A percentile compares a stretch with the other conserved stretches of the same genome.
Evolutionary conservation across 345 rosid genomes (phyloP).

Genomic region (Syzygium aromaticum): DNA sequence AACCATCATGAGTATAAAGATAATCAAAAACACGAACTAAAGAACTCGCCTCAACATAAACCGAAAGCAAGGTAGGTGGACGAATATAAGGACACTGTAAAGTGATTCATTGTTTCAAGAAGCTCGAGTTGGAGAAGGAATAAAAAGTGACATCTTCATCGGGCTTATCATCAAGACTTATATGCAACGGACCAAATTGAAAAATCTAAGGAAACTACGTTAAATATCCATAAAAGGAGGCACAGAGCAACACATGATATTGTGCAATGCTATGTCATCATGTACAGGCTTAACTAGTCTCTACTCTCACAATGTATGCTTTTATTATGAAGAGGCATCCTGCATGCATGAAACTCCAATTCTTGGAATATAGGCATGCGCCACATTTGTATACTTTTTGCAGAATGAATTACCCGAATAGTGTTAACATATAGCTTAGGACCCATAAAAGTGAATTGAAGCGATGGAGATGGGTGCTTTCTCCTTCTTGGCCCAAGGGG

Average conservation of each 20-base stretch:
- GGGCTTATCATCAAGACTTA: neutral
- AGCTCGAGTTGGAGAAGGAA: neutral
- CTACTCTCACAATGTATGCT: neutral
- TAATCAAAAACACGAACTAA: neutral
- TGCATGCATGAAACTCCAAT: neutral
- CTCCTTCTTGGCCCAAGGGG: slow-evolving; percentile 70
- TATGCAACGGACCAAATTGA: neutral
- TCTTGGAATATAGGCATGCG: neutral
- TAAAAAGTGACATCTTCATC: neutral
- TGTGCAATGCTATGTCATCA: neutral
- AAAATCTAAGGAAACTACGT: neutral
- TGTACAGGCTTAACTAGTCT: neutral
- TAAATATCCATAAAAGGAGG: neutral
- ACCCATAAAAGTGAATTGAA: slow-evolving; percentile 82
- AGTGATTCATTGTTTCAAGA: neutral
- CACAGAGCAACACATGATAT: neutral
- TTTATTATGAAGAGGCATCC: neutral
- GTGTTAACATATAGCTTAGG: slow-evolving; percentile 88
- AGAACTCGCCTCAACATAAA: neutral
- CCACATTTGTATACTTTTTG: neutral
- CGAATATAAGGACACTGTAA: neutral
- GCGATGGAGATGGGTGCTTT: slow-evolving; percentile 63
- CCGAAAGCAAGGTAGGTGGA: neutral
- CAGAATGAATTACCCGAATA: slow-evolving; percentile 30
- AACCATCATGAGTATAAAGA: neutral